These are phyloP conservation scores for Thielaviopsis ethacetica DNA, from an alignment of 2,329 filamentous ascomycete genomes.

Conservation along the genomic window DNA sequence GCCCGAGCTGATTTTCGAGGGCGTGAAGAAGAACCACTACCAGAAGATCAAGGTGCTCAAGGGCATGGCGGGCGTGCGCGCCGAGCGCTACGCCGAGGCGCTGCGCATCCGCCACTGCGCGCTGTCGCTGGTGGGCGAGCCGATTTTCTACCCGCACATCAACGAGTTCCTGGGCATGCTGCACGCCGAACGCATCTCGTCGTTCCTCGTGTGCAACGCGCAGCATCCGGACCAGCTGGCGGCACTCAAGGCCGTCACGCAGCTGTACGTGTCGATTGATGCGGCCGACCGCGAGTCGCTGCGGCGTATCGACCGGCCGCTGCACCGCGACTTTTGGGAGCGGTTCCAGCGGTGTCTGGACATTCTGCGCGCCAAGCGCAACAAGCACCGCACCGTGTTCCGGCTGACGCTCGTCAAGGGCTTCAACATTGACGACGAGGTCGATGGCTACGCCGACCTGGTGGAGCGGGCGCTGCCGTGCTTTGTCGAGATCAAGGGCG, in stretches of 20 bases:
- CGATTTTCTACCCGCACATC: constrained; percentile 98
- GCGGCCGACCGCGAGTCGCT: constrained; percentile 80
- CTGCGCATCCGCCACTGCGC: constrained; percentile 91
- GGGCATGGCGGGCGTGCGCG: constrained; percentile 79
- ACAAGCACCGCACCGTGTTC: constrained; percentile 83
- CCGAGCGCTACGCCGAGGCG: constrained; percentile 82
- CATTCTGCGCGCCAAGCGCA: constrained; percentile 68
- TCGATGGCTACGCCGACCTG: constrained; percentile 73
- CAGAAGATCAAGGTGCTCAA: constrained; percentile 96
- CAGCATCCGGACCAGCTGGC: constrained; percentile 88
- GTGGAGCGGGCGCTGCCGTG: constrained; percentile 75
- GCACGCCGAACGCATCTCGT: constrained; percentile 74
- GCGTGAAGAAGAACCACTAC: constrained; percentile 84
- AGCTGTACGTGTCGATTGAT: constrained; percentile 93
- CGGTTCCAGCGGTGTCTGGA: constrained; percentile 82
- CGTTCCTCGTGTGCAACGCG: constrained; percentile 91
- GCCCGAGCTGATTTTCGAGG: constrained; percentile 74
- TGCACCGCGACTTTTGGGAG: constrained; percentile 96
- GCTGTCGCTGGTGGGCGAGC: constrained; percentile 80
- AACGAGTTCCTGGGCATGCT: constrained; percentile 78
- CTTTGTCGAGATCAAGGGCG: constrained; percentile 91
- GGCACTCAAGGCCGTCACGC: constrained; percentile 69
- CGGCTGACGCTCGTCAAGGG: constrained; percentile 90
- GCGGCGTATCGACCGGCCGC: constrained; percentile 73
- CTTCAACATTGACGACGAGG: constrained; percentile 94